Evolutionary conservation across 208 protist species (phyloP).

Genomic region (Leishmania martiniquensis): DNA sequence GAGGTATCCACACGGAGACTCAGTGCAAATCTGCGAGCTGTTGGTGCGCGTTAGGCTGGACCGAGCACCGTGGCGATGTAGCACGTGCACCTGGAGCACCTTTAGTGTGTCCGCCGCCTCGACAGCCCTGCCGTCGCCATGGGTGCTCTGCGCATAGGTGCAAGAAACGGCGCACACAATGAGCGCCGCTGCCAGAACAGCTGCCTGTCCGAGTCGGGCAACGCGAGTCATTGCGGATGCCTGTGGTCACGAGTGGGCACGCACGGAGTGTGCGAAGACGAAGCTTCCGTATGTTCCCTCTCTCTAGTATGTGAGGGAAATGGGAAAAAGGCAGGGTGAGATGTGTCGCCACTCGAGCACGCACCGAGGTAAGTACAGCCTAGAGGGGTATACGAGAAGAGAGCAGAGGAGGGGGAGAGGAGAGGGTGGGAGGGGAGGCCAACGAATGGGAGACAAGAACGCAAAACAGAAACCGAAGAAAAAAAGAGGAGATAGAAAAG

Average conservation of each 20-base stretch:
- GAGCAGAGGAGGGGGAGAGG: no score
- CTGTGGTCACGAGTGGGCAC: not conserved
- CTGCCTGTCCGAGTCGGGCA: constrained; percentile 23
- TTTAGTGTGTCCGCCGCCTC: constrained; percentile 3
- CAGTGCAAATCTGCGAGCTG: constrained; percentile 40
- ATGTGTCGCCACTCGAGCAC: not conserved
- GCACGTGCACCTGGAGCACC: constrained; percentile 39
- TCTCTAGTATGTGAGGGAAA: not conserved
- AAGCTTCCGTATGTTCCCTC: not conserved
- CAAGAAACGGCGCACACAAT: constrained; percentile 17
- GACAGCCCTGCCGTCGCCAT: not conserved
- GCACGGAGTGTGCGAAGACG: not conserved
- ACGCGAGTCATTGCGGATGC: not conserved
- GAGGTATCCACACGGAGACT: constrained; percentile 54
- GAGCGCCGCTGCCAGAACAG: constrained; percentile 13
- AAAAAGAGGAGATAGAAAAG: constrained; percentile 3
- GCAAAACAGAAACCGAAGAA: not conserved
- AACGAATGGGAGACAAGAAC: not conserved
- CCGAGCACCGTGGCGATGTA: constrained; percentile 69
- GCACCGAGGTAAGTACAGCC: not conserved
- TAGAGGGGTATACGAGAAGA: no score
- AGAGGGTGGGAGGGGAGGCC: no score
- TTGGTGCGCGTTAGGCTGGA: constrained; percentile 28
- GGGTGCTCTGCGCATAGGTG: constrained; percentile 3
- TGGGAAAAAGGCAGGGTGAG: not conserved